Evolutionary conservation across 192 early-diverging fungal genomes (phyloP).

Genomic region (Backusella mclennaniae): DNA sequence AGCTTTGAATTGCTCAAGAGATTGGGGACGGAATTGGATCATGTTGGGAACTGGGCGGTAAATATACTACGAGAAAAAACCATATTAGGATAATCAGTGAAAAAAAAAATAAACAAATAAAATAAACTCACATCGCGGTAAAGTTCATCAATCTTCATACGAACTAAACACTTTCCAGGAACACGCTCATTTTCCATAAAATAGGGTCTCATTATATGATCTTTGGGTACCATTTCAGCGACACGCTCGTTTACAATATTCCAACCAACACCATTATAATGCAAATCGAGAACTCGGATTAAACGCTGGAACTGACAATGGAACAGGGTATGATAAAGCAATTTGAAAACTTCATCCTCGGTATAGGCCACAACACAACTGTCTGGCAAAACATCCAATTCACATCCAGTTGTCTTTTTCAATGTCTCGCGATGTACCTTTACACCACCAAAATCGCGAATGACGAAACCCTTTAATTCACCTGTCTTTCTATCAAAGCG

Average conservation of each 20-base stretch:
- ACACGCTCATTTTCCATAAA: conserved; percentile 46
- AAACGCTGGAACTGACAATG: conserved; percentile 59
- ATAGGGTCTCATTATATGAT: conserved; percentile 41
- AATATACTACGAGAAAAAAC: conserved; percentile 35
- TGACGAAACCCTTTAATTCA: conserved; percentile 54
- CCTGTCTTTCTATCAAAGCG: conserved; percentile 50
- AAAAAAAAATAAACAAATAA: not conserved
- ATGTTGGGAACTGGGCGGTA: conserved; percentile 34
- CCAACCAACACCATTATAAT: conserved; percentile 61
- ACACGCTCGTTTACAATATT: conserved; percentile 49
- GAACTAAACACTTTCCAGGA: conserved; percentile 59
- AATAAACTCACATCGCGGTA: conserved; percentile 56
- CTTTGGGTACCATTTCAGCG: conserved; percentile 41
- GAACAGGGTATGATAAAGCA: conserved; percentile 64
- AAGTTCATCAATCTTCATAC: conserved; percentile 66
- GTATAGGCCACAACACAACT: conserved; percentile 51
- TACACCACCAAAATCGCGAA: conserved; percentile 70
- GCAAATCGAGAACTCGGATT: conserved; percentile 56
- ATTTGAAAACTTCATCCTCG: conserved; percentile 40
- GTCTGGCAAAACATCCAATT: conserved; percentile 54
- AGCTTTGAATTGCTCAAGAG: not conserved
- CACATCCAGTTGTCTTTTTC: conserved; percentile 37
- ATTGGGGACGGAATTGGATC: conserved; percentile 27
- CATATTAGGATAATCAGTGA: not conserved
- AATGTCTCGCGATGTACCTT: conserved; percentile 59